Percentiles rank a stretch among this genome's conserved stretches.
phyloP scores from a whole-genome alignment of 768 basidiomycete species.

The Dioszegia crocea region DNA sequence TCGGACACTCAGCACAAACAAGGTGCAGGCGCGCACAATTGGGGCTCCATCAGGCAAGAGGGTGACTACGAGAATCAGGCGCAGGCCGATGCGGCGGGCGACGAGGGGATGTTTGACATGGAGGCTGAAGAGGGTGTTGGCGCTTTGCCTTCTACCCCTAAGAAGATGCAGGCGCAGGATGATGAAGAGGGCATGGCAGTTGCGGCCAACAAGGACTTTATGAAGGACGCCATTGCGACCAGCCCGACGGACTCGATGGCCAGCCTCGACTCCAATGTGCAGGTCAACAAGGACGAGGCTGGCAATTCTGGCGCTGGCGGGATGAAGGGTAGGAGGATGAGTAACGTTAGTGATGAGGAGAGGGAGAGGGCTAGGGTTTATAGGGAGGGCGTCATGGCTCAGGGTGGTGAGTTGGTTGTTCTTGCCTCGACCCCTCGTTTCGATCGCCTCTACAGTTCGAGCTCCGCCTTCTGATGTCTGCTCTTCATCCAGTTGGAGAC shows the following conservation, averaged over 20 bases:
- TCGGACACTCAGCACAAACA: slow-evolving; percentile 62
- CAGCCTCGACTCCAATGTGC: slow-evolving; percentile 11
- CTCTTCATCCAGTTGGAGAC: too few relatives aligned
- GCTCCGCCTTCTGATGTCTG: too few relatives aligned
- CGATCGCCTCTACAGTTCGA: too few relatives aligned
- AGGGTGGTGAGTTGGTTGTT: slow-evolving; percentile 51
- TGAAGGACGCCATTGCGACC: slow-evolving; percentile 10
- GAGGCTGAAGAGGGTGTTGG: slow-evolving; percentile 52
- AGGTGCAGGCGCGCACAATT: slow-evolving; percentile 78
- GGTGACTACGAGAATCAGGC: slow-evolving; percentile 60
- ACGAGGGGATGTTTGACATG: slow-evolving; percentile 28
- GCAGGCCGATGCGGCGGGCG: slow-evolving; percentile 55
- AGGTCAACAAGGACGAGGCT: background rate
- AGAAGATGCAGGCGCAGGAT: background rate
- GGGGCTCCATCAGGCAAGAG: slow-evolving; percentile 71
- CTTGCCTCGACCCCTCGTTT: too few relatives aligned
- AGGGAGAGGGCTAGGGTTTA: slow-evolving; percentile 62
- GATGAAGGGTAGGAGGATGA: slow-evolving; percentile 41
- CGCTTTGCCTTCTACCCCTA: slow-evolving; percentile 6
- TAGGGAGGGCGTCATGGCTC: slow-evolving; percentile 63
- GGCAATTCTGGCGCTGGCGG: slow-evolving; percentile 22
- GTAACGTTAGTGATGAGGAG: slow-evolving; percentile 62
- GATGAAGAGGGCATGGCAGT: background rate
- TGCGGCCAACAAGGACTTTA: background rate
- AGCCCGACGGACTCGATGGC: slow-evolving; percentile 20